phyloP scores from a whole-genome alignment of 345 rosid genomes.

The Linum tenue region DNA sequence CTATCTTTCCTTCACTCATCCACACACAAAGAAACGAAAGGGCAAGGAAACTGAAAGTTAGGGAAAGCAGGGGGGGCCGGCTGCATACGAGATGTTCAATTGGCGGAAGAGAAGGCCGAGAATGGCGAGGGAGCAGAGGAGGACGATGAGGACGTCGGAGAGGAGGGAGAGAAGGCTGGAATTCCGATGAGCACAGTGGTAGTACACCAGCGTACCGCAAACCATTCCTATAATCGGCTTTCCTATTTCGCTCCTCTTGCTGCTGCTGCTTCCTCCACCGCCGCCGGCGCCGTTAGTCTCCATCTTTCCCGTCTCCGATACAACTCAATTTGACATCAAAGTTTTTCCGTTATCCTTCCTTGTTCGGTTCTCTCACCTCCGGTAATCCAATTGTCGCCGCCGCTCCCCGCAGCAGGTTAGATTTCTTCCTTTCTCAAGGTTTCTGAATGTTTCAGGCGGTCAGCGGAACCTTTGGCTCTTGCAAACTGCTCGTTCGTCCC shows the following conservation, averaged over 20 bases:
- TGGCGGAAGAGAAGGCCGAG: conserved; percentile 98
- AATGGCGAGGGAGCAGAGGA: conserved; percentile 96
- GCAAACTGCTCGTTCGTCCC: no score
- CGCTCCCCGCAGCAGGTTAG: no score
- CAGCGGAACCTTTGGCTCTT: no score
- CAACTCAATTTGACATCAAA: neutral
- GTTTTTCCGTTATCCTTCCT: no score
- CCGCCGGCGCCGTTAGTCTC: neutral
- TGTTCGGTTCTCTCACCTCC: no score
- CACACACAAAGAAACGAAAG: no score
- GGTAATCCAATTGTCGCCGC: no score
- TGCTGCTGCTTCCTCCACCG: neutral
- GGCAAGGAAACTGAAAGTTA: neutral
- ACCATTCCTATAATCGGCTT: conserved; percentile 17
- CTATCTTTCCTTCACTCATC: no score
- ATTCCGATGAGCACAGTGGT: conserved; percentile 79
- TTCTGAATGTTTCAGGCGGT: no score
- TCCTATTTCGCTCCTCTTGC: conserved; percentile 15
- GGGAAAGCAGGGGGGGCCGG: neutral
- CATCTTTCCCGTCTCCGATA: neutral
- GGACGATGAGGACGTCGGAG: conserved; percentile 85
- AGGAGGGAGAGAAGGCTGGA: conserved; percentile 71
- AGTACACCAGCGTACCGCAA: conserved; percentile 24
- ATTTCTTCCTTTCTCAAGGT: no score
- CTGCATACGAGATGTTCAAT: conserved; percentile 66